Evolutionary conservation across 2,329 filamentous ascomycete species (phyloP).

Genomic region (Lachnellula arida): DNA sequence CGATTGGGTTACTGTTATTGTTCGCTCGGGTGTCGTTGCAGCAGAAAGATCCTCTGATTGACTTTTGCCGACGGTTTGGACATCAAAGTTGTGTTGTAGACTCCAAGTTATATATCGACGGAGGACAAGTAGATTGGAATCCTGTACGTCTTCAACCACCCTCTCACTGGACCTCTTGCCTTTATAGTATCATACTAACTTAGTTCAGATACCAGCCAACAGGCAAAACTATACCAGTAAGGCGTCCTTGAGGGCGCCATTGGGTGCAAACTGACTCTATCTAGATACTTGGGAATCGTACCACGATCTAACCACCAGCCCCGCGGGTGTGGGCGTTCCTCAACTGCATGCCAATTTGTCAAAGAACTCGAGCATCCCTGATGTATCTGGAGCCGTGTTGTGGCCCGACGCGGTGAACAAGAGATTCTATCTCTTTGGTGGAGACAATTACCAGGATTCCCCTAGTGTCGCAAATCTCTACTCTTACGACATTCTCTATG

Average conservation of each 20-base stretch:
- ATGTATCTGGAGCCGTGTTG: constrained; percentile 43
- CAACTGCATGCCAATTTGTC: constrained; percentile 51
- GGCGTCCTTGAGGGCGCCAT: constrained; percentile 21
- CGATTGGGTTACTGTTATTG: constrained; percentile 1
- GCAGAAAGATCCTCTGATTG: constrained; percentile 46
- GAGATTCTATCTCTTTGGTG: constrained; percentile 58
- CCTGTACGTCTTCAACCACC: constrained; percentile 23
- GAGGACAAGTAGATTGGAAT: constrained; percentile 53
- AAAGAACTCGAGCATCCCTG: constrained; percentile 53
- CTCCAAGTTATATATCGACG: constrained; percentile 56
- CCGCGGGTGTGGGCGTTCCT: constrained; percentile 40
- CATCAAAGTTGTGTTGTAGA: constrained; percentile 59
- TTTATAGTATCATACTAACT: too few species aligned
- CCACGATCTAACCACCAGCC: constrained; percentile 47
- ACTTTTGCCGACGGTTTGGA: constrained; percentile 51
- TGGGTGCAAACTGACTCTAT: neutral
- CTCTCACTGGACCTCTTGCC: too few species aligned
- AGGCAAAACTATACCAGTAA: constrained; percentile 52
- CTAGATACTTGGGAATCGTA: constrained; percentile 53
- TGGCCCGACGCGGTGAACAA: constrained; percentile 62
- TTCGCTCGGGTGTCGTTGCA: constrained; percentile 24
- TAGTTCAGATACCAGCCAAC: constrained; percentile 35
- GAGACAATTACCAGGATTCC: constrained; percentile 43
- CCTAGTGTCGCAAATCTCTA: constrained; percentile 48
- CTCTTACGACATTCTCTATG: constrained; percentile 51